Percentiles rank a stretch among this genome's conserved stretches.
phyloP scores from a whole-genome alignment of 2,329 filamentous ascomycete species.

The Rugonectria rugulosa region DNA sequence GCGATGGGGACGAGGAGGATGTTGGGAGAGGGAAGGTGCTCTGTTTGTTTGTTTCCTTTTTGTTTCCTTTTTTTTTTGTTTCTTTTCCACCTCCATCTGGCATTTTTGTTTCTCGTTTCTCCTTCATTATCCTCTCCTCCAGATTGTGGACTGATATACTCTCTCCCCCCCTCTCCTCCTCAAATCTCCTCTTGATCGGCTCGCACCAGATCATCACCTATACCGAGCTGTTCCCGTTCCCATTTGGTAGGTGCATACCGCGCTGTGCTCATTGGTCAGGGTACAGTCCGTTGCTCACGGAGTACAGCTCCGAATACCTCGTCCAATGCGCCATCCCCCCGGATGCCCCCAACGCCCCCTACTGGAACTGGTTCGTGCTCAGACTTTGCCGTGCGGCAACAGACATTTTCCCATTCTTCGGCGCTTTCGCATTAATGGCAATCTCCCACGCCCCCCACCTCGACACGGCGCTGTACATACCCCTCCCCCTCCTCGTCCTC shows the following conservation, averaged over 20 bases:
- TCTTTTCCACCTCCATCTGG: neutral
- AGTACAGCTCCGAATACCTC: neutral
- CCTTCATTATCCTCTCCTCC: neutral
- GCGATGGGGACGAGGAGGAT: too few species aligned
- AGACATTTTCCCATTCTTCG: neutral
- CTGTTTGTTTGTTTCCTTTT: neutral
- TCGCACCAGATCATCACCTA: too few species aligned
- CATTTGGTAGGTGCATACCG: too few species aligned
- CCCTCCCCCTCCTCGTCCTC: neutral
- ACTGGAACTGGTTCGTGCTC: neutral
- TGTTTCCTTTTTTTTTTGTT: neutral
- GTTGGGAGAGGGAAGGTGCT: neutral
- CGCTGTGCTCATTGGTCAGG: too few species aligned
- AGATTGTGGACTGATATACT: neutral
- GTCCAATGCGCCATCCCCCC: neutral
- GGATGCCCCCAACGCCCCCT: too few species aligned
- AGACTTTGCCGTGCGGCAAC: neutral
- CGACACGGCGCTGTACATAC: neutral
- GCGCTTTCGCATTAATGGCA: slow-evolving; percentile 13
- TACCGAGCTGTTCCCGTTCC: too few species aligned
- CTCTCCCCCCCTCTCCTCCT: too few species aligned
- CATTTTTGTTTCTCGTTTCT: neutral
- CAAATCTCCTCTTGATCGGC: too few species aligned
- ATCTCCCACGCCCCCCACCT: slow-evolving; percentile 8
- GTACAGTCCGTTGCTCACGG: neutral